Evolutionary conservation across 2,329 filamentous ascomycete species (phyloP), one percentile per base, ranked within the genome.

Genomic region (Claviceps fusiformis): DNA sequence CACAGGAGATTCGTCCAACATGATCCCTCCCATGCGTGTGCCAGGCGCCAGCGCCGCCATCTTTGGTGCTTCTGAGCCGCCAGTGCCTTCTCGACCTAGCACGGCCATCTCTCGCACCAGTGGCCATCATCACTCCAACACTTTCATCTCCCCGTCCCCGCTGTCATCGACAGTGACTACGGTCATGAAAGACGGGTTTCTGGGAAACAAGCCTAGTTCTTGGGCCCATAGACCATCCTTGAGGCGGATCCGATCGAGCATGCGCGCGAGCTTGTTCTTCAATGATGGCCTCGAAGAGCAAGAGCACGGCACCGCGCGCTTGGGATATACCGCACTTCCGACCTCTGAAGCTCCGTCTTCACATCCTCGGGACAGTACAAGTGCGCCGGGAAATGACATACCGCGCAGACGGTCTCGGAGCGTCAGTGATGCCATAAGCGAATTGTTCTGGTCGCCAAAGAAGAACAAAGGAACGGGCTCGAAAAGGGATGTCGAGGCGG

Each of bases 121-220:
- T 61, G 46, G 61, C 58, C 58, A 66, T 62, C 58, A 65, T 61
- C 47, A 67, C 61, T 58, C 73, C 33, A 74, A 74, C 37, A 72
- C 75, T 2, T 74, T 82, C 43, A 79, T 81, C 57, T 82, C 79
- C 3, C 79, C 80, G 11, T 82, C 79, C 0, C 80, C 80, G 0
- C 71, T 82, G 39, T 80, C 79, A 1, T 81, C 79, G 0, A 81
- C 80, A 1, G 76, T 83, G 43, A 79, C 73, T 19, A 77, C 77
- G 0, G 78, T 80, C 0, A 76, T 83, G 47, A 76, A 78, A 46
- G 79, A 82, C 59, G 77, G 73, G 11, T 70, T 81, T 35, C 69
- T 80, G 2, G 69, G 75, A 11, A 71, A 73, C 37, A 69, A 74
- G 17, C 71, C 74, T 31, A 66, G 65, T 37, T 65, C 71, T 0